A percentile compares a stretch with the other conserved stretches of the same genome.
Conservation (phyloP, 768 basidiomycete genomes). For the Macrolepiota albuminosa region DNA sequence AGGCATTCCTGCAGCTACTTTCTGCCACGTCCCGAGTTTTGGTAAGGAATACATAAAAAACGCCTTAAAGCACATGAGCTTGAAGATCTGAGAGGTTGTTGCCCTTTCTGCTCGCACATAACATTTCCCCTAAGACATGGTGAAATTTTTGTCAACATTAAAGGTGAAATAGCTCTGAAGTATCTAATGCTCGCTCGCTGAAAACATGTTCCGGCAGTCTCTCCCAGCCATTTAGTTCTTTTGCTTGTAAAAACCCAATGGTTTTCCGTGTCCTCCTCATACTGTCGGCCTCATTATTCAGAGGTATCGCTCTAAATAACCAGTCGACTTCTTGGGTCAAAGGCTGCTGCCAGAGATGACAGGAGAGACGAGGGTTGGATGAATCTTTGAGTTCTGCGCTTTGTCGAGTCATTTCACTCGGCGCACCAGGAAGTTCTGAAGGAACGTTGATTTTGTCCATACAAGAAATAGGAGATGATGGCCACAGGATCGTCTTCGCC, state of each 20-base stretch:
- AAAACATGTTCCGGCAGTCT: background rate
- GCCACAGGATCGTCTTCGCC: background rate
- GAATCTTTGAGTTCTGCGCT: background rate
- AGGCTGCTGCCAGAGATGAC: no score
- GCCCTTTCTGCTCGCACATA: no score
- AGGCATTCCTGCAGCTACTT: no score
- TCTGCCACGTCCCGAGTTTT: no score
- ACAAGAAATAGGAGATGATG: background rate
- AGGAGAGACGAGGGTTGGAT: background rate
- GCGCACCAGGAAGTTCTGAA: background rate
- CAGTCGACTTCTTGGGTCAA: background rate
- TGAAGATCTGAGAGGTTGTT: no score
- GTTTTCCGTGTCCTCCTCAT: background rate
- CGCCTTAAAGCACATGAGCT: no score
- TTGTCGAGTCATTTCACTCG: no score
- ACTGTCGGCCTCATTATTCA: background rate
- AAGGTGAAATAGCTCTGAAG: background rate
- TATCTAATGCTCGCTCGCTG: background rate
- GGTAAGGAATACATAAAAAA: no score
- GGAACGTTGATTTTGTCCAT: background rate
- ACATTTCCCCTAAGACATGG: no score
- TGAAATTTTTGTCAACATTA: background rate
- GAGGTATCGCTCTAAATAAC: background rate
- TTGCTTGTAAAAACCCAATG: background rate
- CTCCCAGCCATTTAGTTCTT: background rate